Conservation (phyloP, 345 rosid species). For the Hirschfeldia incana region DNA sequence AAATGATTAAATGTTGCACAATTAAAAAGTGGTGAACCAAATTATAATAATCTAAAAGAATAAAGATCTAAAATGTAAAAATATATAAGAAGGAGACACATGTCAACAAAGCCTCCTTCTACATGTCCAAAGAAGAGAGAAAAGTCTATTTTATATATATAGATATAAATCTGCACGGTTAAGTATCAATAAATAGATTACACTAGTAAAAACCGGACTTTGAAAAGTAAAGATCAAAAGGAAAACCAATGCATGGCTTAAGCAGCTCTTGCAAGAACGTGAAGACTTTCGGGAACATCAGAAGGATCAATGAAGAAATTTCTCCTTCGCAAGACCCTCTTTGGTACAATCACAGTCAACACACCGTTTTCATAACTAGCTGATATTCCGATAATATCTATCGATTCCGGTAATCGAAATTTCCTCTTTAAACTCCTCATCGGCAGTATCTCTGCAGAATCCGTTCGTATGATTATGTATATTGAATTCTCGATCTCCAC, state of each 20-base stretch:
- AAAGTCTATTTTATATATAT: too few relatives aligned
- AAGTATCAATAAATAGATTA: not conserved
- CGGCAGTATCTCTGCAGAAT: slow-evolving; percentile 43
- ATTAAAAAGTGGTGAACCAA: too few relatives aligned
- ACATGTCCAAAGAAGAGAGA: too few relatives aligned
- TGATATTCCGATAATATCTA: slow-evolving; percentile 57
- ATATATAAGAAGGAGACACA: too few relatives aligned
- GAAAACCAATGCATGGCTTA: slow-evolving; percentile 14
- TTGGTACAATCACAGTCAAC: slow-evolving; percentile 65
- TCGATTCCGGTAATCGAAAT: slow-evolving; percentile 63
- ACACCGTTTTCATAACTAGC: slow-evolving; percentile 73
- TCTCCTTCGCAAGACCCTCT: slow-evolving; percentile 46
- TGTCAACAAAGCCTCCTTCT: too few relatives aligned
- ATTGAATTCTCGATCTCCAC: slow-evolving; percentile 75
- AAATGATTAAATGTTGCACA: too few relatives aligned
- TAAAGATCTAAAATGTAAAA: too few relatives aligned
- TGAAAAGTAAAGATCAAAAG: not conserved
- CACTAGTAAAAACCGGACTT: not conserved
- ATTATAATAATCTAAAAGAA: too few relatives aligned
- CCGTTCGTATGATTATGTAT: slow-evolving; percentile 64
- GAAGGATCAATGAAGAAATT: slow-evolving; percentile 54
- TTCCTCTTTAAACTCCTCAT: slow-evolving; percentile 57
- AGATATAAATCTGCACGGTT: not conserved
- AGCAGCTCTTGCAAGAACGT: slow-evolving; percentile 84
- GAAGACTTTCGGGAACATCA: slow-evolving; percentile 51